Percentiles rank a stretch among this genome's conserved stretches.
These are phyloP conservation scores for Saussurea involucrata DNA, from an alignment of 129 eudicot species.

Conservation along the genomic window DNA sequence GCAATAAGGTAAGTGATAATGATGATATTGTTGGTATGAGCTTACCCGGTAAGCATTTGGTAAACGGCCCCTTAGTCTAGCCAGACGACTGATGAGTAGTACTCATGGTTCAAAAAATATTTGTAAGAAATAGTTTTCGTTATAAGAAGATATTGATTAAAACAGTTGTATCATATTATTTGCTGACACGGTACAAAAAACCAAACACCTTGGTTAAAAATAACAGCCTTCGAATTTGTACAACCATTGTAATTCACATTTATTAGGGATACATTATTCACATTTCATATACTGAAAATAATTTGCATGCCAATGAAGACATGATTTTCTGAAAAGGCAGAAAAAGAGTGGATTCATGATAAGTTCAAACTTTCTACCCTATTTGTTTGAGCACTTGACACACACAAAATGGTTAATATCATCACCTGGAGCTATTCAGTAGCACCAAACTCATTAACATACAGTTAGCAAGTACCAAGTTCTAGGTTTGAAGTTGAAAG, in stretches of 20 bases:
- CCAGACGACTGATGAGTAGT: not conserved
- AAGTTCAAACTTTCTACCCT: not conserved
- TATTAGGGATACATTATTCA: not conserved
- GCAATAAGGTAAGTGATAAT: not conserved
- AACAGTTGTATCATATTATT: not conserved
- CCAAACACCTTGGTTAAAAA: not conserved
- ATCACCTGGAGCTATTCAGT: not conserved
- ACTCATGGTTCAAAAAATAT: not conserved
- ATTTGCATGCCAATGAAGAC: not conserved
- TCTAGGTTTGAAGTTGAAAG: not conserved
- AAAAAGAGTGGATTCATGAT: not conserved
- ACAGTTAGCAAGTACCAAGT: not conserved
- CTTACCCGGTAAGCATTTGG: too few relatives aligned
- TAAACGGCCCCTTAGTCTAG: not conserved
- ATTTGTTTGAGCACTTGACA: not conserved
- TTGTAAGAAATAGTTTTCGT: not conserved
- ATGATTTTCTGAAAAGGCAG: not conserved
- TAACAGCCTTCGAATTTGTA: not conserved
- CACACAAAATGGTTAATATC: not conserved
- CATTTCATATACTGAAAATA: slow-evolving; percentile 1
- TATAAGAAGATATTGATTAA: not conserved
- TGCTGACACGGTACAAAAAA: not conserved
- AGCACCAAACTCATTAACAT: not conserved
- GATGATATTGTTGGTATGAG: too few relatives aligned
- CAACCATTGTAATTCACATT: not conserved